Base-by-base conservation (phyloP, 495 filamentous ascomycete genomes). In the Daldinia decipiens region DNA sequence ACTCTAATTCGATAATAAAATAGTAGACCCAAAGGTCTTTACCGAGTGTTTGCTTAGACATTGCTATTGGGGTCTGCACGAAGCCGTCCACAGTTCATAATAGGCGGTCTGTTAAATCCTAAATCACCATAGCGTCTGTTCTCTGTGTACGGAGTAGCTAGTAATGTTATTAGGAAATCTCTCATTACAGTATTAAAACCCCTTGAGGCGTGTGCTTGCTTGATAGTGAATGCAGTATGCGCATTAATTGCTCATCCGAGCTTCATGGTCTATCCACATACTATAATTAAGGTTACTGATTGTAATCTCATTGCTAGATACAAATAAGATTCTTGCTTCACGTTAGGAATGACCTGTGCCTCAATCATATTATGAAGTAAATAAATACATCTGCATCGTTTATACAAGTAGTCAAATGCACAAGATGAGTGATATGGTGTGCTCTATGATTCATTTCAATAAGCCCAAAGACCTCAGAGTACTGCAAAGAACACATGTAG, bases 131-230 rank as follows among this genome's bases (percentile, higher is more conserved):
- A 1, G 27, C 17, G 27, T 29, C 15, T 24, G 50, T 1, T 8
- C 9, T 52, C 15, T 26, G 4, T 31, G 24, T 7, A n/a, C n/a
- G n/a, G n/a, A n/a, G n/a, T n/a, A 27, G 50, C 26, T 32, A 13
- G 17, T 52, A 31, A 52, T n/a, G 31, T 52, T 53, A 31, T 53
- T 53, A 53, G 26, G 50, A 12, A 40, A 40, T 17, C n/a, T 21
- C 17, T 21, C 43, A 47, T 2, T 24, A 24, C 43, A 47, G 43
- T 45, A 45, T 45, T 45, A 7, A 17, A 19, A 45, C 8, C 4
- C 11, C 19, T 47, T 47, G 19, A 24, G 8, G 4, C 8, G 2
- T 47, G 43, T 47, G 43, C 17, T 47, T 47, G 17, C 6, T 47
- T 47, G 43, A 47, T 47, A 47, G 43, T 47, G 43, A 19, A 24